phyloP scores from a whole-genome alignment of 139 green algal species.

The Limnomonas spitsbergensis region DNA sequence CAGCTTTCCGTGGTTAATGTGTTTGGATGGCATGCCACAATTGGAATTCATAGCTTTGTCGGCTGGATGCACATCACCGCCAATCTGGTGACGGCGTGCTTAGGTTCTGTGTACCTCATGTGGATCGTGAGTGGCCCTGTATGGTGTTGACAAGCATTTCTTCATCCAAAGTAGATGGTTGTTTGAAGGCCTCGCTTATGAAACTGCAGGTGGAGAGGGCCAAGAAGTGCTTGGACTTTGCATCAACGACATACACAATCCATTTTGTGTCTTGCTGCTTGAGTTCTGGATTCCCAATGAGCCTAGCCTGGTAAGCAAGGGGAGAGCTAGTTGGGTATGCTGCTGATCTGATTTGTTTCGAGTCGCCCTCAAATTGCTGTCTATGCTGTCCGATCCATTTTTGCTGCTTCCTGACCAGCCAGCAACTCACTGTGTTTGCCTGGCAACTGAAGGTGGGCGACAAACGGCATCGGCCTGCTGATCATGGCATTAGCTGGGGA shows the following conservation, averaged over 20 bases:
- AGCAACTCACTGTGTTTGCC: too few species aligned
- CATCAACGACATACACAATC: constrained; percentile 76
- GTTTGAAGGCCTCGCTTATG: too few species aligned
- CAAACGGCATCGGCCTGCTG: constrained; percentile 57
- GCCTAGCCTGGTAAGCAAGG: constrained; percentile 68
- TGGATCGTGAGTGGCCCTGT: constrained; percentile 62
- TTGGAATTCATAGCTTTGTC: constrained; percentile 48
- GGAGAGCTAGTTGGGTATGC: too few species aligned
- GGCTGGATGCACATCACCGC: constrained; percentile 56
- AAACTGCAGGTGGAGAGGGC: constrained; percentile 79
- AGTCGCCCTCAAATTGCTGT: neutral
- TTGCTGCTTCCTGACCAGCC: too few species aligned
- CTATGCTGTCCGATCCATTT: too few species aligned
- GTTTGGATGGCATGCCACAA: constrained; percentile 57
- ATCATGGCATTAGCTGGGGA: constrained; percentile 81
- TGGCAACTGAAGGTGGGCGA: constrained; percentile 72
- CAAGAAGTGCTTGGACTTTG: constrained; percentile 96
- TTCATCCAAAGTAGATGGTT: too few species aligned
- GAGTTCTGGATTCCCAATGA: constrained; percentile 62
- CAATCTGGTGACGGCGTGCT: constrained; percentile 52
- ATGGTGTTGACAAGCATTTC: too few species aligned
- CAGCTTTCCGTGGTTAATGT: constrained; percentile 53
- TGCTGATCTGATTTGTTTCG: too few species aligned
- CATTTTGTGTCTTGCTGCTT: constrained; percentile 62
- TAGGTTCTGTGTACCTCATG: constrained; percentile 46